Evolutionary conservation across 1,284 basidiomycete species (phyloP).

Genomic region (Kalmanozyma brasiliensis): DNA sequence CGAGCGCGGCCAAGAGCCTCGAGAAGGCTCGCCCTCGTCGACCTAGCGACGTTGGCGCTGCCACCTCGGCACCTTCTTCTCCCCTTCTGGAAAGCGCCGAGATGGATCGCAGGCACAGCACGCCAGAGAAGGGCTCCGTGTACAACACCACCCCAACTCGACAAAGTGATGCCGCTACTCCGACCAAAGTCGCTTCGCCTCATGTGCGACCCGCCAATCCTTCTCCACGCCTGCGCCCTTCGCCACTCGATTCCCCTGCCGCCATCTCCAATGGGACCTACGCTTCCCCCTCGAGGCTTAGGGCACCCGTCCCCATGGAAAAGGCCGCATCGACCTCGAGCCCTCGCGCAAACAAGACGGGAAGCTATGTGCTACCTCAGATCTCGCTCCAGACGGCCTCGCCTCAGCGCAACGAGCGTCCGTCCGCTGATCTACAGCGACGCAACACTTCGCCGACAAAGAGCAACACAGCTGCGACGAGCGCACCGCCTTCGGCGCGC

Average conservation of each 20-base stretch:
- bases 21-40: conserved; percentile 47
- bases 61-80: conserved; percentile 30
- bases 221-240: conserved; percentile 32
- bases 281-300: conserved; percentile 26
- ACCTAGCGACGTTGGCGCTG: conserved; percentile 21
- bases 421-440: conserved; percentile 31
- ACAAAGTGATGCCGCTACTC: conserved; percentile 17
- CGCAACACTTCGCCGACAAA: conserved; percentile 49
- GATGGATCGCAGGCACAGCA: conserved; percentile 46
- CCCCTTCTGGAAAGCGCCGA: conserved; percentile 37
- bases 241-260: conserved; percentile 34
- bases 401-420: conserved; percentile 37
- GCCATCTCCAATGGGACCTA: conserved; percentile 12
- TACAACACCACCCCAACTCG: conserved; percentile 31
- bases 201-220: conserved; percentile 40
- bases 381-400: conserved; percentile 43
- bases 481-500: conserved; percentile 32
- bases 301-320: conserved; percentile 13
- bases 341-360: conserved; percentile 16
- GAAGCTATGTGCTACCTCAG: conserved; percentile 31
- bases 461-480: conserved; percentile 10
- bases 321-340: conserved; percentile 12
- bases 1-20: conserved; percentile 23
- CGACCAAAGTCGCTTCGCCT: conserved; percentile 25
- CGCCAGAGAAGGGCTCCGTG: conserved; percentile 38